Evolutionary conservation across 2,329 filamentous ascomycete species (phyloP), one percentile per base, ranked within the genome.

Genomic region (Curvularia spicifera): DNA sequence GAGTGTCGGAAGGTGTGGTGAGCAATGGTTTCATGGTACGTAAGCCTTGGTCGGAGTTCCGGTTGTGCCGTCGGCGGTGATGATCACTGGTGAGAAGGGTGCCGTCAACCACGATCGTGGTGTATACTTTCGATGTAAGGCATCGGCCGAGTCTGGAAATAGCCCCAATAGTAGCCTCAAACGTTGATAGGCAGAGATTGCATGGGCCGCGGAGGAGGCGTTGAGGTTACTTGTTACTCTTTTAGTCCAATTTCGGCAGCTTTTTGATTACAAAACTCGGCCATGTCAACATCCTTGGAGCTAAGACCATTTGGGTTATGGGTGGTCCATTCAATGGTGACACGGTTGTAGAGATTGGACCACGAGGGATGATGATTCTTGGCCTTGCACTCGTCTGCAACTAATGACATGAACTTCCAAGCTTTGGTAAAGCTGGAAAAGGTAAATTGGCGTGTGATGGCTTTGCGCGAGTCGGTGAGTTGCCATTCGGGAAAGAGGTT

Each of bases 321-420:
- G n/a, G 74, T 76, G 5, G 72, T 75, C 73, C 74, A 76, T 48
- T 74, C 72, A 8, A 76, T 51, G 3, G 63, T 71, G 8, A 76
- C 73, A 43, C 64, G 44, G 33, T 73, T 75, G 56, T 76, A 76
- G 24, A 71, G 39, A 53, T 76, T 76, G 28, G 67, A 66, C 73
- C 73, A 76, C 3, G 65, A 66, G 2, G 74, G 74, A 54, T 76
- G 74, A 39, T 76, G 74, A 15, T 64, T 64, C 50, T 71, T 68
- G 28, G 48, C 56, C 50, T 76, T 75, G 57, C 71, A 75, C 50
- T 76, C 67, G 3, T 72, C 72, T 7, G 74, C 74, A 10, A 76
- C 66, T 1, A 66, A 31, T 5, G 65, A 63, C 74, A 76, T 76
- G 60, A 76, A 76, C 5, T 51, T 63, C 69, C 69, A 76, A 7